Evolutionary conservation across 345 rosid genomes (phyloP).

Genomic region (Noccaea caerulescens): DNA sequence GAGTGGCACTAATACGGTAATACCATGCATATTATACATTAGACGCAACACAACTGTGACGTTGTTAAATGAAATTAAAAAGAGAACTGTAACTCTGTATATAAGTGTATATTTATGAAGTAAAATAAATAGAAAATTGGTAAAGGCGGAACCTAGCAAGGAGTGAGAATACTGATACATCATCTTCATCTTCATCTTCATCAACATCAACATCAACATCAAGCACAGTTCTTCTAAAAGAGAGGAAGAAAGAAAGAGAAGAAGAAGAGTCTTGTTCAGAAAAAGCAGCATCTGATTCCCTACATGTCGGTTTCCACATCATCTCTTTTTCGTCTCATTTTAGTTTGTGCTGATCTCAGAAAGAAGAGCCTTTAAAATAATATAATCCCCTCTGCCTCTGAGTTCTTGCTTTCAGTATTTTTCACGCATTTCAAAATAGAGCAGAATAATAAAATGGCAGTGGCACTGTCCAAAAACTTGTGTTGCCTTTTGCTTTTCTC

Average conservation of each 20-base stretch:
- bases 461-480: conserved; percentile 21
- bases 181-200: neutral
- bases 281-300: conserved; percentile 46
- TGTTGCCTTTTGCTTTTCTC: conserved; percentile 41
- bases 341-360: conserved; percentile 36
- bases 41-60: neutral
- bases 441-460: conserved; percentile 11
- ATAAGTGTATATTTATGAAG: neutral
- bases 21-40: neutral
- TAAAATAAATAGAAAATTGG: neutral
- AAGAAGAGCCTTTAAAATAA: conserved; percentile 25
- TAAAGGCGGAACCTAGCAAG: conserved; percentile 5
- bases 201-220: conserved; percentile 24
- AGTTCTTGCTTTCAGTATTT: conserved; percentile 33
- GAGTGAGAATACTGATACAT: neutral
- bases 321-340: conserved; percentile 31
- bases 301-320: conserved; percentile 39
- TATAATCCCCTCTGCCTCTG: conserved; percentile 15
- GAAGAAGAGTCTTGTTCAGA: conserved; percentile 40
- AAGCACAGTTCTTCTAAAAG: conserved; percentile 34
- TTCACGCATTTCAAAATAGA: conserved; percentile 35
- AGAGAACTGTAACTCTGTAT: neutral
- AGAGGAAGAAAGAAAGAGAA: conserved; percentile 29
- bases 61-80: neutral
- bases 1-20: neutral